Percentiles rank a stretch among this genome's conserved stretches.
Conservation (phyloP, 257 asterid genomes). For the Salvia hispanica region DNA sequence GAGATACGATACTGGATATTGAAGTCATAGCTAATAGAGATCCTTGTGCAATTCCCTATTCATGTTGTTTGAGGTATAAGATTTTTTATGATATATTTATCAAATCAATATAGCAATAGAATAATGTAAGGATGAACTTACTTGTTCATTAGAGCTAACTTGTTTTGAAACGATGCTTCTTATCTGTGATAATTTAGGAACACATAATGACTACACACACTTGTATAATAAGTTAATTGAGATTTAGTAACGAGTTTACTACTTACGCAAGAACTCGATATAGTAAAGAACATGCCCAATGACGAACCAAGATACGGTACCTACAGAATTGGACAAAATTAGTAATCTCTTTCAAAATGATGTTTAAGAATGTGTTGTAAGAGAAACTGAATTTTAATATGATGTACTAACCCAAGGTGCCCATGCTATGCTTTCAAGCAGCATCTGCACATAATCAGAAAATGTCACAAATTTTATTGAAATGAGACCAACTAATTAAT, state of each 20-base stretch:
- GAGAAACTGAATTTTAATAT: not conserved
- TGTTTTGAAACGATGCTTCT: slow-evolving; percentile 33
- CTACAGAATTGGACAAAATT: not conserved
- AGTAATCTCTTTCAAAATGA: not conserved
- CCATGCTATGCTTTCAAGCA: slow-evolving; percentile 37
- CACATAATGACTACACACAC: not conserved
- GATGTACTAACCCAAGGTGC: slow-evolving; percentile 30
- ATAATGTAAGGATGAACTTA: too few relatives aligned
- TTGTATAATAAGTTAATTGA: too few relatives aligned
- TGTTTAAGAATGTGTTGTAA: not conserved
- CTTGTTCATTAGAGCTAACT: slow-evolving; percentile 30
- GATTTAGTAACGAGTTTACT: not conserved
- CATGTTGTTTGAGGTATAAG: not conserved
- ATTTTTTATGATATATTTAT: not conserved
- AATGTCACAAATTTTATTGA: not conserved
- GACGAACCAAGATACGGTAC: slow-evolving; percentile 28
- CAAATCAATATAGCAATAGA: not conserved
- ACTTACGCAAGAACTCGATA: slow-evolving; percentile 28
- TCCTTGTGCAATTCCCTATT: slow-evolving; percentile 33
- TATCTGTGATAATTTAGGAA: slow-evolving; percentile 21
- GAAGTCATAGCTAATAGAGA: slow-evolving; percentile 29
- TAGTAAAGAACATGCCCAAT: slow-evolving; percentile 26
- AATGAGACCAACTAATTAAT: not conserved
- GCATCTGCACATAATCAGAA: slow-evolving; percentile 17
- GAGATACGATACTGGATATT: slow-evolving; percentile 21